phyloP scores from a whole-genome alignment of 495 filamentous ascomycete genomes.

The Aspergillus sclerotiicarbonarius region DNA sequence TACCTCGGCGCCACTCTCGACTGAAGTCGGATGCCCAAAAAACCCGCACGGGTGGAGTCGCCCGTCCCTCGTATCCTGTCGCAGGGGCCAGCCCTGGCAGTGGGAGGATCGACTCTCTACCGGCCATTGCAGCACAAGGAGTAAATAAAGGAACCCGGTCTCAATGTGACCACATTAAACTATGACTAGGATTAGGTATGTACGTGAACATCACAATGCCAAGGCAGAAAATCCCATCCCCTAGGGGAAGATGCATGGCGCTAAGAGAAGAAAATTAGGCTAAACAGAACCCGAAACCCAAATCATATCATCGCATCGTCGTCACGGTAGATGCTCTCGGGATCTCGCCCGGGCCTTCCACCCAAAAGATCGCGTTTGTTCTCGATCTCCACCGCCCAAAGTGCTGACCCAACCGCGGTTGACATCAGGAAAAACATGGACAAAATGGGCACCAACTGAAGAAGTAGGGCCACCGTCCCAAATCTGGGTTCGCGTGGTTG shows the following conservation, averaged over 20 bases:
- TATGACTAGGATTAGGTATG: too few species aligned
- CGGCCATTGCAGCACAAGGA: too few species aligned
- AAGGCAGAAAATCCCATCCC: too few species aligned
- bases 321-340: conserved; percentile 23
- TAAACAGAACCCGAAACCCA: neutral
- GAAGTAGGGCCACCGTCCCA: conserved; percentile 57
- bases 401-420: conserved; percentile 59
- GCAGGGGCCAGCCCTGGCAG: neutral
- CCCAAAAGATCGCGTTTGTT: conserved; percentile 35
- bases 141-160: too few species aligned
- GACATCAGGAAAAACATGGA: conserved; percentile 69
- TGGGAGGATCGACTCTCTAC: neutral
- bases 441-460: conserved; percentile 61
- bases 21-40: neutral
- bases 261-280: neutral
- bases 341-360: conserved; percentile 24
- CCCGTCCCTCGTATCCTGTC: neutral
- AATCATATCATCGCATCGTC: conserved; percentile 32
- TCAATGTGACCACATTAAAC: too few species aligned
- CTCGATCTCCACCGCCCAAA: conserved; percentile 63
- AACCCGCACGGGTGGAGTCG: neutral
- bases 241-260: neutral
- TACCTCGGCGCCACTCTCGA: too few species aligned
- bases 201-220: too few species aligned
- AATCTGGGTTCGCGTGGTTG: conserved; percentile 39